phyloP scores from a whole-genome alignment of 768 basidiomycete species.

The Lactifluus piperatus region DNA sequence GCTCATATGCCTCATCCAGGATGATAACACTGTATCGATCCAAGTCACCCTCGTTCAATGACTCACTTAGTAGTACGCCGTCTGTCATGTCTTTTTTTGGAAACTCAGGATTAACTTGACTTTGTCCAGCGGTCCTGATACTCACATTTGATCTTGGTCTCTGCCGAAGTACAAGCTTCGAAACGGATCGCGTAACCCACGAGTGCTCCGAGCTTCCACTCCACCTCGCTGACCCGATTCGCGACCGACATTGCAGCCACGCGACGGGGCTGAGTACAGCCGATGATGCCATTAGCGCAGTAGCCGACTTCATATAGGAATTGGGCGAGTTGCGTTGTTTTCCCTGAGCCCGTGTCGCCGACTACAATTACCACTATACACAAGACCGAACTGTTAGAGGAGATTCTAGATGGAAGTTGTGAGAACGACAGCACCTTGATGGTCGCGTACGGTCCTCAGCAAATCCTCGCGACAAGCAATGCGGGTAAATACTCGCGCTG shows the following conservation, averaged over 20 bases:
- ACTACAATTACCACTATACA: slow-evolving; percentile 80
- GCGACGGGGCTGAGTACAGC: slow-evolving; percentile 96
- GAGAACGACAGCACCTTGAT: slow-evolving; percentile 60
- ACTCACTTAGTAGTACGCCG: slow-evolving; percentile 96
- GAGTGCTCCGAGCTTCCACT: slow-evolving; percentile 84
- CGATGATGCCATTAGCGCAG: slow-evolving; percentile 79
- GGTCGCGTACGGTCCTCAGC: slow-evolving; percentile 80
- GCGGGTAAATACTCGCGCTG: slow-evolving; percentile 96
- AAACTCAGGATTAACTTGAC: not conserved
- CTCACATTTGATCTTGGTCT: slow-evolving; percentile 96
- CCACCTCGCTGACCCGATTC: slow-evolving; percentile 99
- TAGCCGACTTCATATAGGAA: slow-evolving; percentile 98
- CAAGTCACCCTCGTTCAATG: slow-evolving; percentile 93
- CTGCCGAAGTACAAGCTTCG: slow-evolving; percentile 90
- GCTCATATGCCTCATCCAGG: slow-evolving; percentile 98
- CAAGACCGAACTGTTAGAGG: not conserved
- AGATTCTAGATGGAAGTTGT: not conserved
- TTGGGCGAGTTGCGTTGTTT: slow-evolving; percentile 93
- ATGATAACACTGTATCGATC: slow-evolving; percentile 97
- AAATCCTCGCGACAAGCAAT: slow-evolving; percentile 92
- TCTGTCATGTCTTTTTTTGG: slow-evolving; percentile 87
- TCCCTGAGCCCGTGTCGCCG: slow-evolving; percentile 99
- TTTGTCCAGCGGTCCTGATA: slow-evolving; percentile 1
- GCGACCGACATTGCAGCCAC: slow-evolving; percentile 99
- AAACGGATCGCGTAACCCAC: slow-evolving; percentile 99